Percentiles rank a stretch among this genome's conserved stretches.
Conservation (phyloP, 257 asterid species). For the Solanum corneliomulleri region DNA sequence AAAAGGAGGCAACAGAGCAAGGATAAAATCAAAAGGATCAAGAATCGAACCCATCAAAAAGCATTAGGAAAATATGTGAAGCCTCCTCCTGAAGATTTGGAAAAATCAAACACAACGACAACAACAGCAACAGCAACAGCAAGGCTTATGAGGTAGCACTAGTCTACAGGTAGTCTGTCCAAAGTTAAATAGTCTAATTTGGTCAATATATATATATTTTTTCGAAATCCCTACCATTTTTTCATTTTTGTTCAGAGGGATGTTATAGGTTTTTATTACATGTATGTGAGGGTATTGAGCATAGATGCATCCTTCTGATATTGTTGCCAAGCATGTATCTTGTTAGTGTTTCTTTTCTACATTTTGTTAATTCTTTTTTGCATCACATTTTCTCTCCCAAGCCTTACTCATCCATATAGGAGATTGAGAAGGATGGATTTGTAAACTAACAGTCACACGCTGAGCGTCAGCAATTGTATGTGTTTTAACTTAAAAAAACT, state of each 20-base stretch:
- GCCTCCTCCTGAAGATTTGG: slow-evolving; percentile 45
- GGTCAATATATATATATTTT: slow-evolving; percentile 1
- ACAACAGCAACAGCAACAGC: not conserved
- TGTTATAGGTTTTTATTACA: slow-evolving; percentile 26
- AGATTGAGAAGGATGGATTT: not conserved
- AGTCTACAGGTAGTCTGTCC: slow-evolving; percentile 7
- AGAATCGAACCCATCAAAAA: slow-evolving; percentile 58
- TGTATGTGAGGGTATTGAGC: slow-evolving; percentile 16
- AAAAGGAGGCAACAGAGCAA: slow-evolving; percentile 53
- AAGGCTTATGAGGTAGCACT: slow-evolving; percentile 25
- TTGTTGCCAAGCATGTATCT: not conserved
- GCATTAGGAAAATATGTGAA: slow-evolving; percentile 74
- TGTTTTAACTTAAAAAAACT: not conserved
- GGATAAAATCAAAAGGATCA: slow-evolving; percentile 68
- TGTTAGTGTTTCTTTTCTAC: not conserved
- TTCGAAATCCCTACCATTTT: slow-evolving; percentile 13
- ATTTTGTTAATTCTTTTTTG: not conserved
- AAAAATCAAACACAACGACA: slow-evolving; percentile 24
- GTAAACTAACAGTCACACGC: not conserved
- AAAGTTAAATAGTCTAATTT: slow-evolving; percentile 7
- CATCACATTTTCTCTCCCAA: not conserved
- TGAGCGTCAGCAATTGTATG: not conserved
- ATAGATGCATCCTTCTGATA: slow-evolving; percentile 27
- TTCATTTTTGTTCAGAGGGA: slow-evolving; percentile 31
- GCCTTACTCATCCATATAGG: not conserved